Conservation (phyloP, 1,284 basidiomycete species). For the Wallemia hederae region DNA sequence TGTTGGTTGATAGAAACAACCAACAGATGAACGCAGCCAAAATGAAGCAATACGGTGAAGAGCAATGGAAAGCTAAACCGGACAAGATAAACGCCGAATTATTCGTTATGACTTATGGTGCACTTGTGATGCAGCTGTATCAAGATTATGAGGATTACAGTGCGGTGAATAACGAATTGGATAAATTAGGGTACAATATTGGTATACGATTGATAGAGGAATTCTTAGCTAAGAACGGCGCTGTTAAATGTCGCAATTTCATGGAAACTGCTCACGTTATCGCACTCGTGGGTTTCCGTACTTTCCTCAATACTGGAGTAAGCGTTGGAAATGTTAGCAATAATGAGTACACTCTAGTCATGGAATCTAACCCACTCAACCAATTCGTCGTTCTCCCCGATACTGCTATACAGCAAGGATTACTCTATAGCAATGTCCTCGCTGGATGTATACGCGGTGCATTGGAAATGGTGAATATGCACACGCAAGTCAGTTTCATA, state of each 20-base stretch:
- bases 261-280: conserved; percentile 78
- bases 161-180: conserved; percentile 37
- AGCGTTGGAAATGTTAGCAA: conserved; percentile 35
- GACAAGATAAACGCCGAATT: conserved; percentile 53
- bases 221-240: conserved; percentile 60
- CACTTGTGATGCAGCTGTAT: conserved; percentile 87
- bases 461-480: conserved; percentile 66
- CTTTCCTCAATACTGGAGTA: conserved; percentile 82
- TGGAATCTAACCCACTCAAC: conserved; percentile 87
- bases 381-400: conserved; percentile 94
- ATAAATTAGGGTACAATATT: conserved; percentile 82
- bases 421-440: conserved; percentile 90
- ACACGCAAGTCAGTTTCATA: neutral
- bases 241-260: conserved; percentile 66
- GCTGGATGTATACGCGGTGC: conserved; percentile 80
- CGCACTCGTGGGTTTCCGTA: conserved; percentile 95
- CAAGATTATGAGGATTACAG: conserved; percentile 96
- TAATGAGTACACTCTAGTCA: conserved; percentile 43
- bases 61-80: neutral
- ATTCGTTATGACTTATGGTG: conserved; percentile 88
- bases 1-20: neutral
- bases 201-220: conserved; percentile 90
- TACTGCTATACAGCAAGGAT: conserved; percentile 62
- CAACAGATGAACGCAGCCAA: neutral
- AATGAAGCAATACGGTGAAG: neutral